These are phyloP conservation scores for Pyrus pyrifolia DNA, from an alignment of 306 rosid genomes.

Conservation along the genomic window DNA sequence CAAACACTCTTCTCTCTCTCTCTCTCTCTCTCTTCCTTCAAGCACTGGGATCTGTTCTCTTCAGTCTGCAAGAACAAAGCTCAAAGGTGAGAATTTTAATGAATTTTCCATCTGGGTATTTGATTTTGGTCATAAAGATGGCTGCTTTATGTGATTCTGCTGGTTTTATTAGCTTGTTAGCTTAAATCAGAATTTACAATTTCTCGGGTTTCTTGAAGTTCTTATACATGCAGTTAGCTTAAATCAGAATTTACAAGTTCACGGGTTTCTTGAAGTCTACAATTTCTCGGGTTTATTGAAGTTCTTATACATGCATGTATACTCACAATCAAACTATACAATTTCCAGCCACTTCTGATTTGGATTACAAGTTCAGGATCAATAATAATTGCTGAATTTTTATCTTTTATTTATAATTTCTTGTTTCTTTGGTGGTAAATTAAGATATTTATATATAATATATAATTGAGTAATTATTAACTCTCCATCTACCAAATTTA, in stretches of 20 bases:
- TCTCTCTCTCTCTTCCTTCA: background rate
- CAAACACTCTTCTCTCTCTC: background rate
- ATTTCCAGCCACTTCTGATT: background rate
- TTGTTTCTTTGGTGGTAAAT: background rate
- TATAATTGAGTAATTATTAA: conserved; percentile 7
- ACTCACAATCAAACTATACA: background rate
- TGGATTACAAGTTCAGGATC: background rate
- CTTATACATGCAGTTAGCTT: background rate
- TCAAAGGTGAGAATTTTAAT: background rate
- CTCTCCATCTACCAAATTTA: background rate
- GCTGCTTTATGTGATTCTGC: conserved; percentile 6
- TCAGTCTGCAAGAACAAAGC: background rate
- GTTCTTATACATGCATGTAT: background rate
- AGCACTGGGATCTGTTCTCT: conserved; percentile 5
- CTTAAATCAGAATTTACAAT: background rate
- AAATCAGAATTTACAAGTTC: background rate
- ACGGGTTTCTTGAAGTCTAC: too few species aligned
- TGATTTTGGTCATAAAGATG: background rate
- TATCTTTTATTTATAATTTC: background rate
- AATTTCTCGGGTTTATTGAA: background rate
- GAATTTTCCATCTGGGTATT: background rate
- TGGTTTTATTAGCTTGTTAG: background rate
- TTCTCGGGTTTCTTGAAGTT: background rate
- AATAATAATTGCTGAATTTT: background rate
- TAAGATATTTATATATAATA: background rate